Evolutionary conservation across 2,329 filamentous ascomycete genomes (phyloP).

Genomic region (Colletotrichum costaricense): DNA sequence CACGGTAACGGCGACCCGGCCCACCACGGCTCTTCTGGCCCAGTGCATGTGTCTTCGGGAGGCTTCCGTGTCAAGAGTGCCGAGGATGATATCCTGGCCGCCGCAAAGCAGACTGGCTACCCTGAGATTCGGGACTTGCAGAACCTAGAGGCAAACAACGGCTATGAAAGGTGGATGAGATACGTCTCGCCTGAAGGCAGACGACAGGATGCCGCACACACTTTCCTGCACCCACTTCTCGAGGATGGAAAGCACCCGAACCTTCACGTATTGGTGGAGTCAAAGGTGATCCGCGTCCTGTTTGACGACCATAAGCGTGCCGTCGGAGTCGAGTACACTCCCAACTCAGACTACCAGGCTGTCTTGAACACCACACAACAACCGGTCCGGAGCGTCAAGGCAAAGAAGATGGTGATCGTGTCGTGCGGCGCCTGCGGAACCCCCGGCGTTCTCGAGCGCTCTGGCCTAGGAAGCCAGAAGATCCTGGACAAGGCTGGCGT

Average conservation of each 20-base stretch:
- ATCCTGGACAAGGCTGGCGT: slow-evolving; percentile 38
- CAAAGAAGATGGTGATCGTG: slow-evolving; percentile 59
- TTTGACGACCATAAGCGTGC: slow-evolving; percentile 63
- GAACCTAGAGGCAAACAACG: slow-evolving; percentile 54
- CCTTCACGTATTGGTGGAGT: slow-evolving; percentile 46
- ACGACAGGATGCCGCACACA: slow-evolving; percentile 46
- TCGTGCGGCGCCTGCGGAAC: slow-evolving; percentile 56
- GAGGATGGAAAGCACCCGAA: slow-evolving; percentile 43
- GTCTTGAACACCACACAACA: slow-evolving; percentile 29
- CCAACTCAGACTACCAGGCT: slow-evolving; percentile 47
- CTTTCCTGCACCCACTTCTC: slow-evolving; percentile 45
- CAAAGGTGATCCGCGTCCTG: slow-evolving; percentile 46
- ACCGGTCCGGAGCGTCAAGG: slow-evolving; percentile 41
- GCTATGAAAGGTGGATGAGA: slow-evolving; percentile 43
- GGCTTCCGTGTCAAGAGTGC: slow-evolving; percentile 50
- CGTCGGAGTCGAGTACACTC: slow-evolving; percentile 68
- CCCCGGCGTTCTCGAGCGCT: slow-evolving; percentile 61
- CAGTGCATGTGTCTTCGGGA: slow-evolving; percentile 60
- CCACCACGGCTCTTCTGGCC: slow-evolving; percentile 58
- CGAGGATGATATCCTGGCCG: slow-evolving; percentile 57
- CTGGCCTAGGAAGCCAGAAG: slow-evolving; percentile 57
- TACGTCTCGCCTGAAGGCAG: slow-evolving; percentile 49
- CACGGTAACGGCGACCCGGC: slow-evolving; percentile 39
- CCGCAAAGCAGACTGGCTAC: slow-evolving; percentile 56
- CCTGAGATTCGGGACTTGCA: slow-evolving; percentile 61